These are phyloP conservation scores for Malus hybrid DNA, from an alignment of 331 rosid genomes.

Conservation along the genomic window DNA sequence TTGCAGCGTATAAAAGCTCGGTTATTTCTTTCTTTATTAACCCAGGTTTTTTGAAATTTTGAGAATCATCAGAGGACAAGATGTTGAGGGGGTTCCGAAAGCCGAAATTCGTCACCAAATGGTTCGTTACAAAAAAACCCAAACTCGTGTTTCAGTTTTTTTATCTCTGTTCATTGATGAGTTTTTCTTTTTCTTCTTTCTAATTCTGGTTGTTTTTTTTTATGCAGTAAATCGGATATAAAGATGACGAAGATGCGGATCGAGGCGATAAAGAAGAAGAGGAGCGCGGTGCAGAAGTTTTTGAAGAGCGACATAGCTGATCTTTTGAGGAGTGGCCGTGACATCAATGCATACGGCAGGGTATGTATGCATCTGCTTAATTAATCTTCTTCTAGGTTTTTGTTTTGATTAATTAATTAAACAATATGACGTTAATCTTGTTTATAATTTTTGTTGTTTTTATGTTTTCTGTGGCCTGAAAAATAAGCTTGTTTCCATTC, in stretches of 20 bases:
- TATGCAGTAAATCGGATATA: slow-evolving; percentile 51
- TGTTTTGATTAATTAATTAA: not conserved
- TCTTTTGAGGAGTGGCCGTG: slow-evolving; percentile 49
- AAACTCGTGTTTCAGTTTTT: not conserved
- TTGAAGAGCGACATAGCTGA: slow-evolving; percentile 67
- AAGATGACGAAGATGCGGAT: slow-evolving; percentile 45
- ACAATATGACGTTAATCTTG: not conserved
- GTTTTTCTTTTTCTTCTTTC: not conserved
- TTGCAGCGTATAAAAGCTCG: not conserved
- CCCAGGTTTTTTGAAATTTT: not conserved
- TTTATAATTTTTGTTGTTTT: not conserved
- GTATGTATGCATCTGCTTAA: slow-evolving; percentile 37
- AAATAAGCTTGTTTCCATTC: not conserved
- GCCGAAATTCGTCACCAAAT: slow-evolving; percentile 51
- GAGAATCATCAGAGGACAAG: slow-evolving; percentile 4
- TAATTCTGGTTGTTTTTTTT: not conserved
- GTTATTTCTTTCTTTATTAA: not conserved
- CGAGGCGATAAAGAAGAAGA: slow-evolving; percentile 50
- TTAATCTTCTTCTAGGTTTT: not conserved
- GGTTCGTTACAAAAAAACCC: slow-evolving; percentile 27
- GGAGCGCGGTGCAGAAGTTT: slow-evolving; percentile 54
- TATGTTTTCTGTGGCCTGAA: not conserved
- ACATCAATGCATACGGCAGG: slow-evolving; percentile 69
- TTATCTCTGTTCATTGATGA: not conserved
- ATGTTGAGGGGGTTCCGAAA: slow-evolving; percentile 56